Percentiles rank a stretch among this genome's conserved stretches.
phyloP scores from a whole-genome alignment of 768 basidiomycete species.

The Tulasnella sp. region DNA sequence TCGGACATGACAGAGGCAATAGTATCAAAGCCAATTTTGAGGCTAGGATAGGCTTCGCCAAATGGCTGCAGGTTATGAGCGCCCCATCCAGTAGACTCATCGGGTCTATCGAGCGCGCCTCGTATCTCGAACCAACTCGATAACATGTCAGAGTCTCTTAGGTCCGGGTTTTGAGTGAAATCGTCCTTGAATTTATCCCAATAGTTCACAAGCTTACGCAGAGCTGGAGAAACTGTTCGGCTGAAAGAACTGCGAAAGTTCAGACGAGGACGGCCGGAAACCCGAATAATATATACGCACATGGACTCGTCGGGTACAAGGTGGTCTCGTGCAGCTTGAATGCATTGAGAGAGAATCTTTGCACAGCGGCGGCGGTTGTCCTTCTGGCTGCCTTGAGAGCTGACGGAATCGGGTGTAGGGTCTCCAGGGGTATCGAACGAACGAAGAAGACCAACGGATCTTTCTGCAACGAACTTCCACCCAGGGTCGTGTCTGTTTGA shows the following conservation, averaged over 20 bases:
- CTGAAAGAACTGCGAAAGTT: not conserved
- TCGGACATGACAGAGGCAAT: too few relatives aligned
- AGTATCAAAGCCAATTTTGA: too few relatives aligned
- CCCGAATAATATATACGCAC: not conserved
- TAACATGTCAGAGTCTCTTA: not conserved
- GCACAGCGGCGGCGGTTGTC: not conserved
- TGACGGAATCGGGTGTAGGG: too few relatives aligned
- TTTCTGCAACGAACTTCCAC: not conserved
- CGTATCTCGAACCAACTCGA: not conserved
- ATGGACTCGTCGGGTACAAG: not conserved
- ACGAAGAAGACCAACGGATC: not conserved
- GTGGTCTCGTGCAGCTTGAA: not conserved
- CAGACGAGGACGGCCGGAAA: not conserved
- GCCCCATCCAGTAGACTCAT: too few relatives aligned
- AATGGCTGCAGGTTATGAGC: too few relatives aligned
- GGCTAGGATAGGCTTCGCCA: too few relatives aligned
- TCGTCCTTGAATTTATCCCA: not conserved
- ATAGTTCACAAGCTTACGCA: not conserved
- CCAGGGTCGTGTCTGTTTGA: too few relatives aligned
- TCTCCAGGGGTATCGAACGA: too few relatives aligned
- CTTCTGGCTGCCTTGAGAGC: not conserved
- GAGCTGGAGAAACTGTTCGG: not conserved
- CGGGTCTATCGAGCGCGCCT: not conserved
- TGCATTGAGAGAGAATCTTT: not conserved
- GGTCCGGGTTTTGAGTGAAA: not conserved